Percentiles rank a stretch among this genome's conserved stretches.
Evolutionary conservation across 352 stramenopile species (phyloP).

Genomic region (Phytophthora quininea): DNA sequence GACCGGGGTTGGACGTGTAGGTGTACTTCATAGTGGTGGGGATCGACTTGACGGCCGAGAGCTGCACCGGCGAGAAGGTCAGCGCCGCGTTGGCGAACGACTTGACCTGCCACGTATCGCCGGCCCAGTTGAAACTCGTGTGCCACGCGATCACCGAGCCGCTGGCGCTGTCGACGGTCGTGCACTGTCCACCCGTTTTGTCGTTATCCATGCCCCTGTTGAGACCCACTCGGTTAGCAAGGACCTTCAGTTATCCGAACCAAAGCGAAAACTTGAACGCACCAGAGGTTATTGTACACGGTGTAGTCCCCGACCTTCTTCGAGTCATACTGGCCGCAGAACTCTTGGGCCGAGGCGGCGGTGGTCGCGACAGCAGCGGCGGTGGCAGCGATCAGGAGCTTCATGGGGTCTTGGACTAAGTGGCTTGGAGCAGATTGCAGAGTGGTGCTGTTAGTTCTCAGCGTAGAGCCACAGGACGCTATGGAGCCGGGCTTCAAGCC

Average conservation of each 20-base stretch:
- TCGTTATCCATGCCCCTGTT: conserved; percentile 20
- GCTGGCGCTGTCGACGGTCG: conserved; percentile 27
- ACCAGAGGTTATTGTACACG: conserved; percentile 47
- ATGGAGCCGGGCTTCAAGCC: not conserved
- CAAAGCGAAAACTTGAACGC: too few relatives aligned
- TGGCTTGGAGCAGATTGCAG: conserved; percentile 17
- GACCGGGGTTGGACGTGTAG: conserved; percentile 35
- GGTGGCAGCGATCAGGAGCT: conserved; percentile 10
- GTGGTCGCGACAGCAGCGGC: conserved; percentile 1
- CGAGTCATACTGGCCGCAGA: conserved; percentile 28
- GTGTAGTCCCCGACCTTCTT: conserved; percentile 34
- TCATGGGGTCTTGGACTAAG: conserved; percentile 10
- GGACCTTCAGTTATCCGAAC: too few relatives aligned
- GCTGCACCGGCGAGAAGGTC: conserved; percentile 36
- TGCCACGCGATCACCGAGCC: conserved; percentile 42
- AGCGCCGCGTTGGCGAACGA: conserved; percentile 48
- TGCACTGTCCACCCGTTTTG: conserved; percentile 39
- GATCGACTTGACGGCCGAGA: conserved; percentile 40
- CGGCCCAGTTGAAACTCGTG: conserved; percentile 44
- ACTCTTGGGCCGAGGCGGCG: conserved; percentile 3
- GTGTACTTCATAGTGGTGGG: conserved; percentile 37
- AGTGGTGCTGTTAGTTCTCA: conserved; percentile 8
- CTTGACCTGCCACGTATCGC: conserved; percentile 39
- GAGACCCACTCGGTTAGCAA: too few relatives aligned
- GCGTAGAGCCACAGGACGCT: not conserved